Evolutionary conservation across 306 rosid species (phyloP), one percentile per base, ranked within the genome.

Genomic region (Oxytropis ochrocephala): DNA sequence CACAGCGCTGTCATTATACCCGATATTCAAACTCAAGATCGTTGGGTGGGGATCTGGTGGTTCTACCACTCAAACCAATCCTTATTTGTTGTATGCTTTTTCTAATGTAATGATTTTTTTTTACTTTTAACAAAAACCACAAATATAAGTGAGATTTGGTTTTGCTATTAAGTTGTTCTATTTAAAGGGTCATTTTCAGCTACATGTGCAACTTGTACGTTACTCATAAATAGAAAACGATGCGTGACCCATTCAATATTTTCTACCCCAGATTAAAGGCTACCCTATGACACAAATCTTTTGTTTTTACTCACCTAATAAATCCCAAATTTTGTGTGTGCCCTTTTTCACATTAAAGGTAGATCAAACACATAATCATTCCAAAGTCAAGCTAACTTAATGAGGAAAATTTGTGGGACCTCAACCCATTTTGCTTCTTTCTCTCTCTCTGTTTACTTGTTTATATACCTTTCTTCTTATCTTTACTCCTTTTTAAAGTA

Each of bases 191-290:
- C 91, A 63, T 70, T 78, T 81, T 85, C 94, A 72, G 4, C 8
- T 69, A 86, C 90, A 87, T 87, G 88, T 80, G 91, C 86, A 48
- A 48, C 70, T 75, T 70, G 66, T 60, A 77, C 77, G 78, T 69
- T 77, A 76, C 85, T 70, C 75, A 50, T 79, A 64, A 57, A 76
- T 50, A 69, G 75, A 76, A 75, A 70, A 77, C 73, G 76, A 79
- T 73, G 57, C 70, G 77, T 68, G 88, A 82, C 74, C 89, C 80
- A 49, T 77, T 79, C 39, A 24, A 47, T 63, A 59, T 66, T 73
- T 69, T 42, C 57, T 66, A 50, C 77, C 78, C 63, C 21, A 39
- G 53, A 58, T 70, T 61, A 21, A 48, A 54, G 73, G 64, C 61
- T 62, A 48, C 70, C 53, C 61, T 77, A 60, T 52, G 9, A 52